A percentile compares a stretch with the other conserved stretches of the same genome.
Conservation (phyloP, 1,139 yeast species). For the Kluyveromyces marxianus region DNA sequence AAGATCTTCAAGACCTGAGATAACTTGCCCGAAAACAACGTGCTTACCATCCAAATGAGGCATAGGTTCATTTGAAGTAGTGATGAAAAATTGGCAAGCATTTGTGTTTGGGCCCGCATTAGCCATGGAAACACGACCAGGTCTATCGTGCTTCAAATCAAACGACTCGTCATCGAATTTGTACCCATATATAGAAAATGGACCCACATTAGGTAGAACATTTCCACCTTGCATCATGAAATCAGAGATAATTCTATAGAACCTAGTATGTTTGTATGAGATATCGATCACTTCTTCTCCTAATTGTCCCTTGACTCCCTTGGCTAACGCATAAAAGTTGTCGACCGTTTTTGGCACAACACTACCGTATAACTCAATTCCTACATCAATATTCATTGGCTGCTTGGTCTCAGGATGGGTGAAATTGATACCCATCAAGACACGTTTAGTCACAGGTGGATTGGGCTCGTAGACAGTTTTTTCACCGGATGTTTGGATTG, state of each 20-base stretch:
- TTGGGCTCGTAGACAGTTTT: slow-evolving; percentile 21
- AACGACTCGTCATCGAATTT: slow-evolving; percentile 66
- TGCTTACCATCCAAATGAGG: slow-evolving; percentile 64
- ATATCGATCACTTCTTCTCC: slow-evolving; percentile 47
- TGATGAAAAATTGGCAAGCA: slow-evolving; percentile 67
- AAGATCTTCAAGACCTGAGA: slow-evolving; percentile 55
- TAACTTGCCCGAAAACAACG: slow-evolving; percentile 71
- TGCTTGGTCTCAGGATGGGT: slow-evolving; percentile 14
- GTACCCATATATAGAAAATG: slow-evolving; percentile 64
- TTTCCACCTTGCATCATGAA: slow-evolving; percentile 76
- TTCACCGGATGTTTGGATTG: neutral
- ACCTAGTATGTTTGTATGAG: slow-evolving; percentile 53
- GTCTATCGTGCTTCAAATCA: slow-evolving; percentile 50
- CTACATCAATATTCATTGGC: slow-evolving; percentile 34
- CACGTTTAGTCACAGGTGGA: slow-evolving; percentile 26
- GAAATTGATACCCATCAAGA: slow-evolving; percentile 20
- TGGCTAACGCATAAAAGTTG: slow-evolving; percentile 56
- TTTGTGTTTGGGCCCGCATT: slow-evolving; percentile 68
- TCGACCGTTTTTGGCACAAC: slow-evolving; percentile 64
- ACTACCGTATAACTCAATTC: slow-evolving; percentile 61
- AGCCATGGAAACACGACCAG: slow-evolving; percentile 71
- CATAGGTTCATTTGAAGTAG: slow-evolving; percentile 49
- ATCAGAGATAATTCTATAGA: slow-evolving; percentile 60
- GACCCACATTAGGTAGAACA: slow-evolving; percentile 82
- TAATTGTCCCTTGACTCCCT: slow-evolving; percentile 40